phyloP scores from a whole-genome alignment of 2,329 filamentous ascomycete species.

The Chaetomiaceae sp. region DNA sequence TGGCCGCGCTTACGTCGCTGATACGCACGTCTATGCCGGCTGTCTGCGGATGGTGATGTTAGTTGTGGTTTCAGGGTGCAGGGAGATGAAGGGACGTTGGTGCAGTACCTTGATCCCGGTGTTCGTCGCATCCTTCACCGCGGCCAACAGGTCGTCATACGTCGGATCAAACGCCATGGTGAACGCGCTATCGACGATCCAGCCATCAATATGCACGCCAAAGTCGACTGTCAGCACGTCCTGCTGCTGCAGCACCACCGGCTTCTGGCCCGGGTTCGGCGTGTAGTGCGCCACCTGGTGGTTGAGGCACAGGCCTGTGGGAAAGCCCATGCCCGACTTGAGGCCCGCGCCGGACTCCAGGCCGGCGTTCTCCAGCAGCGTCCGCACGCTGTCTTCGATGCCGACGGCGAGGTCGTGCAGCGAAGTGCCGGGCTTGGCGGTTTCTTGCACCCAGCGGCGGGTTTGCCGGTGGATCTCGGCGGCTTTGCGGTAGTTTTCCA shows the following conservation, averaged over 20 bases:
- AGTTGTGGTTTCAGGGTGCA: too few species aligned
- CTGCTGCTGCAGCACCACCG: constrained; percentile 57
- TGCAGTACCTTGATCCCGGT: constrained; percentile 65
- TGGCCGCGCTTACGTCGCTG: constrained; percentile 73
- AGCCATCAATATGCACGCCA: constrained; percentile 72
- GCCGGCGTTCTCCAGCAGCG: constrained; percentile 67
- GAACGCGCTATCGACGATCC: constrained; percentile 77
- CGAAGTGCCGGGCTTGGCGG: constrained; percentile 70
- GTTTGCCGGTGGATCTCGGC: constrained; percentile 78
- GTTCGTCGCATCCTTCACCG: constrained; percentile 71
- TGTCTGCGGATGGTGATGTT: constrained; percentile 32
- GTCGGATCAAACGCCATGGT: constrained; percentile 68
- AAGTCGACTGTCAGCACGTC: constrained; percentile 83
- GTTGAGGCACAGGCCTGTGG: constrained; percentile 74
- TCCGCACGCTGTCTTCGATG: constrained; percentile 72
- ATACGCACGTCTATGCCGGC: constrained; percentile 89
- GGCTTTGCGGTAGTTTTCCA: constrained; percentile 70
- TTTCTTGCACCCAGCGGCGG: constrained; percentile 71
- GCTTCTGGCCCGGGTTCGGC: constrained; percentile 75
- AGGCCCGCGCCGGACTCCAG: constrained; percentile 70
- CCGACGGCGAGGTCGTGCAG: constrained; percentile 74
- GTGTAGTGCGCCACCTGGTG: constrained; percentile 79
- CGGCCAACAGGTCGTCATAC: constrained; percentile 67
- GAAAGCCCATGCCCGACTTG: constrained; percentile 75
- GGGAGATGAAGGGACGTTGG: too few species aligned